These are phyloP conservation scores for Glycyrrhiza uralensis DNA, from an alignment of 306 rosid genomes.

Conservation along the genomic window DNA sequence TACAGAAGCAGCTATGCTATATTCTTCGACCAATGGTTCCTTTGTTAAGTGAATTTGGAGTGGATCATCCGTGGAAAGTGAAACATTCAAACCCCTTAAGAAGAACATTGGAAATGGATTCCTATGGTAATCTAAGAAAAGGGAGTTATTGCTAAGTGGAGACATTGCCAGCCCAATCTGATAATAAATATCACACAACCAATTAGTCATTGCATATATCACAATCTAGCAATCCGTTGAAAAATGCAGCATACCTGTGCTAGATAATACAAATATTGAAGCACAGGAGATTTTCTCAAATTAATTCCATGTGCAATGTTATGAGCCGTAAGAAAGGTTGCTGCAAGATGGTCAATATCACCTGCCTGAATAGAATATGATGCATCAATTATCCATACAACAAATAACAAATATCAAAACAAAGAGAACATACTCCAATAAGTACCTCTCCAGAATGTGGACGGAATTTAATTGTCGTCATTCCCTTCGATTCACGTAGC, in stretches of 20 bases:
- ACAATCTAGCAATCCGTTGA: slow-evolving; percentile 7
- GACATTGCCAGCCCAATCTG: slow-evolving; percentile 98
- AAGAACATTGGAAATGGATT: slow-evolving; percentile 89
- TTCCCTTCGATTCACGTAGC: slow-evolving; percentile 97
- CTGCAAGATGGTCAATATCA: slow-evolving; percentile 96
- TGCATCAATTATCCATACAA: slow-evolving; percentile 15
- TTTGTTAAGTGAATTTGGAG: slow-evolving; percentile 97
- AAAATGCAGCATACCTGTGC: slow-evolving; percentile 59
- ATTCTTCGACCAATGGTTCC: slow-evolving; percentile 98
- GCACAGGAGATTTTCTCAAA: slow-evolving; percentile 91
- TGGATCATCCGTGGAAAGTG: slow-evolving; percentile 98
- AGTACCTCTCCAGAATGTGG: slow-evolving; percentile 98
- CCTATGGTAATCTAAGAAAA: slow-evolving; percentile 94
- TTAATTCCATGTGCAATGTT: slow-evolving; percentile 94
- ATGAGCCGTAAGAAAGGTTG: slow-evolving; percentile 79
- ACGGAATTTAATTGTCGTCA: slow-evolving; percentile 93
- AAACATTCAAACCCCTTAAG: slow-evolving; percentile 91
- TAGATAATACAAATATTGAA: slow-evolving; percentile 81
- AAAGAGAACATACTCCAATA: slow-evolving; percentile 3
- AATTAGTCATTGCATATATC: slow-evolving; percentile 7
- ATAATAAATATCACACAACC: slow-evolving; percentile 45
- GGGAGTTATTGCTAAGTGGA: slow-evolving; percentile 92
- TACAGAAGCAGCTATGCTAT: slow-evolving; percentile 98
- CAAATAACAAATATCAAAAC: not conserved
- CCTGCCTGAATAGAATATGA: slow-evolving; percentile 63